Percentiles rank a stretch among this genome's conserved stretches.
phyloP scores from a whole-genome alignment of 805 yeast species.

The Lachancea nothofagi region DNA sequence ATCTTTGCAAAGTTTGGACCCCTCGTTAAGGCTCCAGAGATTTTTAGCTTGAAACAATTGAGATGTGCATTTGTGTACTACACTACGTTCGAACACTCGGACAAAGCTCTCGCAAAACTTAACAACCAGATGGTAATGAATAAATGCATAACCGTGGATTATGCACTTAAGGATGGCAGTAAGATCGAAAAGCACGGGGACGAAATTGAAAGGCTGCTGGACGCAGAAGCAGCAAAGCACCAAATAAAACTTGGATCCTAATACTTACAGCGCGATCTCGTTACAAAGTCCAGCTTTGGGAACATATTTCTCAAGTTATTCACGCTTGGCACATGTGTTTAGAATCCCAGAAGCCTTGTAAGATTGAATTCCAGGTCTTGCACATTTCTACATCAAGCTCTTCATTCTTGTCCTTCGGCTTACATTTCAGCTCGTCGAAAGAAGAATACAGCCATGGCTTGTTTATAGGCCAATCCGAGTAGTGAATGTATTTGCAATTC shows the following conservation, averaged over 20 bases:
- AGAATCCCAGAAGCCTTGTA: slow-evolving; percentile 15
- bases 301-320: neutral
- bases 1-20: slow-evolving; percentile 62
- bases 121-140: slow-evolving; percentile 67
- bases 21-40: slow-evolving; percentile 43
- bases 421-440: slow-evolving; percentile 21
- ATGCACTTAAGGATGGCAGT: slow-evolving; percentile 62
- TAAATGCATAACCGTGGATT: slow-evolving; percentile 51
- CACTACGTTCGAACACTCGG: slow-evolving; percentile 61
- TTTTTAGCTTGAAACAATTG: slow-evolving; percentile 40
- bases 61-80: slow-evolving; percentile 65
- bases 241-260: slow-evolving; percentile 8
- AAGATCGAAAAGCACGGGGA: slow-evolving; percentile 67
- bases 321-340: slow-evolving; percentile 16
- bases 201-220: slow-evolving; percentile 64
- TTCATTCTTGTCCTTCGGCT: slow-evolving; percentile 7
- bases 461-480: slow-evolving; percentile 59
- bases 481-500: slow-evolving; percentile 48
- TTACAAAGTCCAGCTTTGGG: neutral
- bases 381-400: slow-evolving; percentile 18
- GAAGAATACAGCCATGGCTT: slow-evolving; percentile 53
- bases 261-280: neutral
- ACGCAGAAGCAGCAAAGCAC: slow-evolving; percentile 52
- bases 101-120: slow-evolving; percentile 63
- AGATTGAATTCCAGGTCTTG: slow-evolving; percentile 25